A percentile compares a stretch with the other conserved stretches of the same genome.
Conservation (phyloP, 805 yeast genomes). For the Torulaspora franciscae region DNA sequence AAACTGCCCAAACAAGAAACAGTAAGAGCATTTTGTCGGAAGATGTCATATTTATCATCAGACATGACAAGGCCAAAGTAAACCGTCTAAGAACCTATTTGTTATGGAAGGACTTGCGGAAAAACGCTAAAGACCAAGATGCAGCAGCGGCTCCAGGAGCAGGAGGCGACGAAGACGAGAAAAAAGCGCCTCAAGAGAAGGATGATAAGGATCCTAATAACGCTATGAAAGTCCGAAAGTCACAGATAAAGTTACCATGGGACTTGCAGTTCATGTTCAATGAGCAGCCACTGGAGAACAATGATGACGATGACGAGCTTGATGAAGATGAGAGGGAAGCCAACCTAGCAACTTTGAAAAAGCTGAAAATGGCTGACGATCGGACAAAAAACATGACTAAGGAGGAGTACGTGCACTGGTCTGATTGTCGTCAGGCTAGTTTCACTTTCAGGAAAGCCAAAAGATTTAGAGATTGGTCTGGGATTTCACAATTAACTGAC, state of each 20-base stretch:
- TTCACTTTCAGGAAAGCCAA: slow-evolving; percentile 94
- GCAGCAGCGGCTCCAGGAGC: slow-evolving; percentile 52
- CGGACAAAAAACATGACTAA: slow-evolving; percentile 90
- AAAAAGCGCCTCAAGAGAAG: slow-evolving; percentile 28
- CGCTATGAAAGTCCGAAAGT: slow-evolving; percentile 59
- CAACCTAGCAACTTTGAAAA: slow-evolving; percentile 76
- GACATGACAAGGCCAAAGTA: slow-evolving; percentile 93
- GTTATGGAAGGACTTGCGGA: slow-evolving; percentile 96
- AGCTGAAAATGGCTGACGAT: slow-evolving; percentile 89
- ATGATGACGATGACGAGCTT: slow-evolving; percentile 56
- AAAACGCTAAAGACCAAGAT: slow-evolving; percentile 64
- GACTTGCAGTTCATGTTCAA: slow-evolving; percentile 89
- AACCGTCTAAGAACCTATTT: slow-evolving; percentile 84
- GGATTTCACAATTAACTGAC: slow-evolving; percentile 75
- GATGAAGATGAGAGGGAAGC: slow-evolving; percentile 93
- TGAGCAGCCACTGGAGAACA: slow-evolving; percentile 77
- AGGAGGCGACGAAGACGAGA: slow-evolving; percentile 40
- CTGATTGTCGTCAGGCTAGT: slow-evolving; percentile 96
- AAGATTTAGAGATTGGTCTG: slow-evolving; percentile 95
- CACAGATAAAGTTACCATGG: slow-evolving; percentile 88
- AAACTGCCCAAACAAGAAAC: slow-evolving; percentile 73
- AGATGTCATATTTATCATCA: slow-evolving; percentile 84
- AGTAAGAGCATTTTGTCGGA: slow-evolving; percentile 83
- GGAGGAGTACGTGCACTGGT: slow-evolving; percentile 98
- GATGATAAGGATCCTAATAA: slow-evolving; percentile 42